A percentile compares a stretch with the other conserved stretches of the same genome.
Conservation (phyloP, 1,284 basidiomycete species). For the Fomitopsis betulina region DNA sequence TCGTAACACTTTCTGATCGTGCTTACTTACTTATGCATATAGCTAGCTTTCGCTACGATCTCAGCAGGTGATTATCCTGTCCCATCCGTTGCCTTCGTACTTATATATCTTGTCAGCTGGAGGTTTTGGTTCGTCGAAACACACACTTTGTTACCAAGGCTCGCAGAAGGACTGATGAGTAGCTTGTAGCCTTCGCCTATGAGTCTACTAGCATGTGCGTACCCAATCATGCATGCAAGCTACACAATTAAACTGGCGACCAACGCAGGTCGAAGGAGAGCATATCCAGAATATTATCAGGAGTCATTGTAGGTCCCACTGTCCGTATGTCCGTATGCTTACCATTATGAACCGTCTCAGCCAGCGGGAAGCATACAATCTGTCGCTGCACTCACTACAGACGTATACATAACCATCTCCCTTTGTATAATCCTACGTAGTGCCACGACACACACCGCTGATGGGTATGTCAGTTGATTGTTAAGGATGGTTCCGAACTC, state of each 20-base stretch:
- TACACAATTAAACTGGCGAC: not conserved
- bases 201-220: not conserved
- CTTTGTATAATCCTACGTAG: not conserved
- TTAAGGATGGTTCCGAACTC: not conserved
- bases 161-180: not conserved
- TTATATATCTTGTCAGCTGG: not conserved
- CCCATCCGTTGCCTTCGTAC: not conserved
- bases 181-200: not conserved
- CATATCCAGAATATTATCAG: not conserved
- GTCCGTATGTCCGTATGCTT: not conserved
- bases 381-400: not conserved
- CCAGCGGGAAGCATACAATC: not conserved
- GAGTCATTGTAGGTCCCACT: not conserved
- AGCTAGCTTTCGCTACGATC: not conserved
- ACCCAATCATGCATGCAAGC: not conserved
- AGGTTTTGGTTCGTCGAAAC: not conserved
- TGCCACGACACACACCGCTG: not conserved
- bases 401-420: not conserved
- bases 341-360: not conserved
- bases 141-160: not conserved
- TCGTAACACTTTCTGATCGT: not conserved
- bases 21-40: not conserved
- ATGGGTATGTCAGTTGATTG: not conserved
- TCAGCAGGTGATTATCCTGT: not conserved
- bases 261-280: not conserved